Percentiles rank a stretch among this genome's conserved stretches.
These are phyloP conservation scores for Euphrasia arctica DNA, from an alignment of 305 asterid species.

Conservation along the genomic window DNA sequence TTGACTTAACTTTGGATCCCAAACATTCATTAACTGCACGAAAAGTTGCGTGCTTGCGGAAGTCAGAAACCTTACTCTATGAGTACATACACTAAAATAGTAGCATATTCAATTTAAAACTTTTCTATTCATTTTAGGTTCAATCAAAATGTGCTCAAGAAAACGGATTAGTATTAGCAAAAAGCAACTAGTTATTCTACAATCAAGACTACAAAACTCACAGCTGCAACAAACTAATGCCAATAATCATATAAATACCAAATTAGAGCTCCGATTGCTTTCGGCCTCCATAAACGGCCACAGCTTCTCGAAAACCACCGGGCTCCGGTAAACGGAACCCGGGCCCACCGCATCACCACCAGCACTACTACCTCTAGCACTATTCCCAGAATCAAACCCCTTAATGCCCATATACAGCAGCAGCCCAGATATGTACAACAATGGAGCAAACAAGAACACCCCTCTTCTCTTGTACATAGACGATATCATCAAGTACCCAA, in stretches of 20 bases:
- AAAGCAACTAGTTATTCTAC: slow-evolving; percentile 13
- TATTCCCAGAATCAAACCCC: slow-evolving; percentile 54
- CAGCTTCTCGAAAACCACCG: slow-evolving; percentile 79
- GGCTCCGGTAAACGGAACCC: slow-evolving; percentile 84
- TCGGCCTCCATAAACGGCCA: slow-evolving; percentile 96
- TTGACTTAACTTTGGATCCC: slow-evolving; percentile 80
- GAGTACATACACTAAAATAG: background rate
- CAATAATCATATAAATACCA: slow-evolving; percentile 41
- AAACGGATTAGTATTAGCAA: background rate
- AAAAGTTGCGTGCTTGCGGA: too few relatives aligned
- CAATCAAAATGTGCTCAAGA: slow-evolving; percentile 11
- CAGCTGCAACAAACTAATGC: too few relatives aligned
- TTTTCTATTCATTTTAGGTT: slow-evolving; percentile 22
- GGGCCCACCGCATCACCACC: slow-evolving; percentile 57
- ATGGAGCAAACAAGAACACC: slow-evolving; percentile 81
- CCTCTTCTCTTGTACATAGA: slow-evolving; percentile 75
- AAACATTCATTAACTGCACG: slow-evolving; percentile 74
- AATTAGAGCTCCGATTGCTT: slow-evolving; percentile 62
- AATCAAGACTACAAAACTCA: slow-evolving; percentile 14
- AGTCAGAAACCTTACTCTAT: background rate
- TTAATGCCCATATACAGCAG: slow-evolving; percentile 85
- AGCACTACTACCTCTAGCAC: slow-evolving; percentile 35
- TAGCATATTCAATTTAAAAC: background rate
- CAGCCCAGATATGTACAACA: slow-evolving; percentile 84
- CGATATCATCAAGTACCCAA: slow-evolving; percentile 63